phyloP scores from a whole-genome alignment of 2,329 filamentous ascomycete genomes.

The Dichotomopilus funicola region DNA sequence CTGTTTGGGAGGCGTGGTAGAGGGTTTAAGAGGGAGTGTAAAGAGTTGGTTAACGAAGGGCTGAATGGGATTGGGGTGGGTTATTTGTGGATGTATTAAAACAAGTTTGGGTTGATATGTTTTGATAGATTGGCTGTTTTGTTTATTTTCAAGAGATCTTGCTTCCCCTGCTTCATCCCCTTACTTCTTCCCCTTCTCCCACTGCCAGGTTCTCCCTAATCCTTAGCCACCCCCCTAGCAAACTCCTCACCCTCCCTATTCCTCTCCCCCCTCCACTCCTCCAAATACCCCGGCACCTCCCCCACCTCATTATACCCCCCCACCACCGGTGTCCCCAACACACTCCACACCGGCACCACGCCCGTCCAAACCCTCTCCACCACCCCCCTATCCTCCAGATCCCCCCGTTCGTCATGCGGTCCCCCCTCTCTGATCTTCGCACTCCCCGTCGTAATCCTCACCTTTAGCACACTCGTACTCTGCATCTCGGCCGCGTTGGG shows the following conservation, averaged over 20 bases:
- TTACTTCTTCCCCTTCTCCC: conserved; percentile 9
- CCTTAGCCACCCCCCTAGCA: conserved; percentile 22
- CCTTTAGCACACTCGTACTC: conserved; percentile 64
- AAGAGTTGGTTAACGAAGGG: neutral
- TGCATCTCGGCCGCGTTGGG: conserved; percentile 69
- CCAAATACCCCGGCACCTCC: conserved; percentile 56
- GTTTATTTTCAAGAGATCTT: no score
- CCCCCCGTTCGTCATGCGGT: conserved; percentile 49
- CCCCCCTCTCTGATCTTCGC: conserved; percentile 65
- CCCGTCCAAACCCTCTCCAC: conserved; percentile 47
- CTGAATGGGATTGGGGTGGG: neutral
- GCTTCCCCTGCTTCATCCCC: neutral
- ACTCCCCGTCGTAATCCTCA: conserved; percentile 63
- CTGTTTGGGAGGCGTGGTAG: conserved; percentile 86
- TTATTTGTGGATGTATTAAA: no score
- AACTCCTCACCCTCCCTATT: conserved; percentile 27
- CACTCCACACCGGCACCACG: conserved; percentile 56
- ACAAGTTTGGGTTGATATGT: no score
- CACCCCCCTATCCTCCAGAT: conserved; percentile 39
- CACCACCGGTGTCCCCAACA: conserved; percentile 56
- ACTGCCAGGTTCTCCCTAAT: neutral
- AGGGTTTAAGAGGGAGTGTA: neutral
- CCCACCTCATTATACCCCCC: conserved; percentile 52
- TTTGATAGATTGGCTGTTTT: no score
- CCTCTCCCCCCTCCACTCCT: conserved; percentile 33